Evolutionary conservation across 257 asterid genomes (phyloP).

Genomic region (Solanum etuberosum): DNA sequence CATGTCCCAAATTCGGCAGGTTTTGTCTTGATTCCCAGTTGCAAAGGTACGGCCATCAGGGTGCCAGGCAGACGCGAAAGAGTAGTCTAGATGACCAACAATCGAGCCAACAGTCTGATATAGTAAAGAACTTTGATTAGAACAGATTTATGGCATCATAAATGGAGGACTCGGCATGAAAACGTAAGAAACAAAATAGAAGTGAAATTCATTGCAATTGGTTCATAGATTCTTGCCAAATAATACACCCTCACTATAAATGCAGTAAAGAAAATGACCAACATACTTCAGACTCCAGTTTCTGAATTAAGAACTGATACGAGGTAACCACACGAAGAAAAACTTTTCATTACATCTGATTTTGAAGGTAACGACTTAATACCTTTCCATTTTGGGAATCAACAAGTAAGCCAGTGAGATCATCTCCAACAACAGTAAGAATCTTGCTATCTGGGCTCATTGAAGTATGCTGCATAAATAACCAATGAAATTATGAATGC

Average conservation of each 20-base stretch:
- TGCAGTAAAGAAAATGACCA: background rate
- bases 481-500: background rate
- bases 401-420: conserved; percentile 44
- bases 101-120: conserved; percentile 42
- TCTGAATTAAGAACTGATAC: background rate
- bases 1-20: conserved; percentile 64
- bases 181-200: background rate
- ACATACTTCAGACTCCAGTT: background rate
- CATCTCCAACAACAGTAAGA: conserved; percentile 64
- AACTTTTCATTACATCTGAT: background rate
- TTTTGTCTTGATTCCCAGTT: conserved; percentile 74
- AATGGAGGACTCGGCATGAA: background rate
- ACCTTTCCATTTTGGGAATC: conserved; percentile 69
- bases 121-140: background rate
- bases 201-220: background rate
- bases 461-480: conserved; percentile 56
- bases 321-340: background rate
- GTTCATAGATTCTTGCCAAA: background rate
- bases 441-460: conserved; percentile 64
- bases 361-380: background rate
- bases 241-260: background rate
- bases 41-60: conserved; percentile 54
- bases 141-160: background rate
- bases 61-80: conserved; percentile 77
- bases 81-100: conserved; percentile 62